Evolutionary conservation across 768 basidiomycete genomes (phyloP), one percentile per base, ranked within the genome.

Genomic region (Trametes cingulata): DNA sequence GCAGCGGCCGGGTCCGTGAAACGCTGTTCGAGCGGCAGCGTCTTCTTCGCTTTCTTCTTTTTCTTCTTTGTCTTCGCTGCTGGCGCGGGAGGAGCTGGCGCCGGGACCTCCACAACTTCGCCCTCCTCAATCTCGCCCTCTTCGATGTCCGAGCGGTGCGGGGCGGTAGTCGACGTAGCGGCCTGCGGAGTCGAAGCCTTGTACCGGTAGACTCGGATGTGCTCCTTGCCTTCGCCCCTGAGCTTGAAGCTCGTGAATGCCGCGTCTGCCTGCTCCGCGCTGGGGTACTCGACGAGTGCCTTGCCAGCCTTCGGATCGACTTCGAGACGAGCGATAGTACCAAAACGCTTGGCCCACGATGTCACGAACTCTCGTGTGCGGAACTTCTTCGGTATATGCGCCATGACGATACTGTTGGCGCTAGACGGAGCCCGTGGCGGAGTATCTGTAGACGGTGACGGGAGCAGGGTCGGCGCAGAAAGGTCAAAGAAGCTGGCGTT

Each of bases 81-180:
- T 20, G 17, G 41, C 4, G 22, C 22, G 14, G 35, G 36, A 3
- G 36, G 15, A 25, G 29, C 6, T 20, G 15, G 45, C 29, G n/a
- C 22, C 9, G 36, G 22, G 19, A 29, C 27, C 24, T 54, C 41
- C 13, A 62, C 47, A 3, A 65, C 43, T 36, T 68, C 67, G 6
- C 62, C 67, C 25, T 70, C 71, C 42, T 67, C 69, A 19, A 72
- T 67, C 52, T 72, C 71, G 12, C 71, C 69, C 19, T 72, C 71
- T 41, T 70, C 71, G 5, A 70, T 35, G 36, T 72, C 71, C 9
- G 50, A 58, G 33, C 4, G 40, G 19, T 27, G 13, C 12, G 22
- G 17, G 19, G 10, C 15, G 29, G 24, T 29, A 6, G 48, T 43
- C 13, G 42, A 41, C 15, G 58, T 50, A 24, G 39, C 42, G n/a